These are phyloP conservation scores for Dipodascopsis uninucleata DNA, from an alignment of 805 yeast species.

Conservation along the genomic window DNA sequence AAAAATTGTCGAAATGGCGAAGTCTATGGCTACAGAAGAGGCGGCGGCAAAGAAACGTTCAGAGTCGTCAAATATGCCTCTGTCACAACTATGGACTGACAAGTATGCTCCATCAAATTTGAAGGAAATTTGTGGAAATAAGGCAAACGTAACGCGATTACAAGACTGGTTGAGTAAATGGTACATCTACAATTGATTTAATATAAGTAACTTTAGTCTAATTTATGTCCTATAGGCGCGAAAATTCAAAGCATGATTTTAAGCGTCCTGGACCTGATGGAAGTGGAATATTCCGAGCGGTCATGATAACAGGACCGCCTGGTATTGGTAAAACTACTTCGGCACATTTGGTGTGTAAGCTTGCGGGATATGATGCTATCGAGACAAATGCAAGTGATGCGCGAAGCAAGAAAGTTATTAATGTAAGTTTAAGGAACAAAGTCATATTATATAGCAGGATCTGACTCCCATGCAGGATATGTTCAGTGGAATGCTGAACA, in stretches of 20 bases:
- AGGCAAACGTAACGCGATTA: slow-evolving; percentile 63
- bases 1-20: slow-evolving; percentile 48
- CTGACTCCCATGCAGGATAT: too few relatives aligned
- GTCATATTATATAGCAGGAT: background rate
- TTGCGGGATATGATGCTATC: slow-evolving; percentile 71
- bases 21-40: slow-evolving; percentile 39
- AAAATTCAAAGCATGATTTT: slow-evolving; percentile 52
- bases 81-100: slow-evolving; percentile 72
- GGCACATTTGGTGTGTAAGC: slow-evolving; percentile 78
- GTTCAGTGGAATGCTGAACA: slow-evolving; percentile 67
- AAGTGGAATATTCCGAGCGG: slow-evolving; percentile 71
- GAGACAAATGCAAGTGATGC: slow-evolving; percentile 91
- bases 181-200: slow-evolving; percentile 43
- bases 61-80: background rate
- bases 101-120: slow-evolving; percentile 81
- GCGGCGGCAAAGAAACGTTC: background rate
- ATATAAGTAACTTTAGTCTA: background rate
- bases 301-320: slow-evolving; percentile 85
- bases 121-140: slow-evolving; percentile 87
- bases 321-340: slow-evolving; percentile 93
- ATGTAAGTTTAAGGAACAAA: slow-evolving; percentile 30
- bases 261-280: slow-evolving; percentile 60
- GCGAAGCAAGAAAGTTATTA: slow-evolving; percentile 74
- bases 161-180: slow-evolving; percentile 74
- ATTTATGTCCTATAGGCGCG: background rate